Evolutionary conservation across 805 yeast species (phyloP), one percentile per base, ranked within the genome.

Genomic region (Pichia thaimueangensis): DNA sequence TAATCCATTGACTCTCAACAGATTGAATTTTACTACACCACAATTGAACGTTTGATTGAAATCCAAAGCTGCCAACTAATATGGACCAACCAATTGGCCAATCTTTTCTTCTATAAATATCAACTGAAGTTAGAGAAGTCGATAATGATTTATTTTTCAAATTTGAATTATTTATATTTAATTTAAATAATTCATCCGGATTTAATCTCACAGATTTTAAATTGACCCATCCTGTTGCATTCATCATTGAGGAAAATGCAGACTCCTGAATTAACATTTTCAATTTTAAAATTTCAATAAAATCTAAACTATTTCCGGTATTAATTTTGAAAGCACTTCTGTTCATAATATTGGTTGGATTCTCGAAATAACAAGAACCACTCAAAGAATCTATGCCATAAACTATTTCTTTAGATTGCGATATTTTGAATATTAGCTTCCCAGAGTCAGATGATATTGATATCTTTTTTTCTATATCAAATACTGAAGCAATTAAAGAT

Each of bases 211-310:
- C 68, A 31, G 75, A 69, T 31, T 73, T 76, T 49, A 75, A 75
- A n/a, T 68, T 64, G 6, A 76, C 69, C 93, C 93, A 85, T 23
- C 81, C 85, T 0, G 80, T 73, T 0, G 86, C 81, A 29, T 69
- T 65, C 42, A 86, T 70, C 47, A 80, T 69, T 8, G 76, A 70
- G 11, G 74, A 62, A 23, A 80, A 64, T 44, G 80, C 82, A 34
- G 68, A 64, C 43, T 67, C 65, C 41, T 70, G 68, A 4, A 72
- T 68, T 28, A 74, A 71, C 24, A 76, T 58, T 35, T 79, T 66
- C 37, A 82, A 60, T 30, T 65, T 69, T 24, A 73, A 58, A 30
- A 82, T 47, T 28, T 63, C 58, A 4, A 56, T 47, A 7, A 63
- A 43, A 5, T 64, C 59, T 6, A 45, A 22, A 34, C 55, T 29